phyloP scores from a whole-genome alignment of 257 asterid genomes.

The Anisodus tanguticus region DNA sequence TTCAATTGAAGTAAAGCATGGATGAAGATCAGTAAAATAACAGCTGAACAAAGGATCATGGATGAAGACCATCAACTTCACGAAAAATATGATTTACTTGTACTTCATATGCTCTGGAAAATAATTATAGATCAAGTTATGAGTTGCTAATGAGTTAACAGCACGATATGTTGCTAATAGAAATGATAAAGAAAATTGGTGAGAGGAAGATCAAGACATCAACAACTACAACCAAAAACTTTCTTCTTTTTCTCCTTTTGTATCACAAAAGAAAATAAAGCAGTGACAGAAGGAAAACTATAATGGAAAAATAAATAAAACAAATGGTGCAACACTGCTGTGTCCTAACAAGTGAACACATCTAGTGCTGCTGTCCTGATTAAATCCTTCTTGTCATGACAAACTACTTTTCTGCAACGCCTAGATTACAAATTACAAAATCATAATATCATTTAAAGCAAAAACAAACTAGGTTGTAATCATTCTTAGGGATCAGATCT shows the following conservation, averaged over 20 bases:
- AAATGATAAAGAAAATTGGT: background rate
- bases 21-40: too few species aligned
- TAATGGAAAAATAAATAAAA: background rate
- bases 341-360: conserved; percentile 20
- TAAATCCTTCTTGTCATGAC: conserved; percentile 6
- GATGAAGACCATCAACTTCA: background rate
- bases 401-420: conserved; percentile 24
- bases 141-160: background rate
- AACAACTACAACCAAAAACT: background rate
- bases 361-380: conserved; percentile 9
- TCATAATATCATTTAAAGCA: conserved; percentile 13
- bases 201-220: background rate
- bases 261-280: background rate
- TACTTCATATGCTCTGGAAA: background rate
- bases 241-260: background rate
- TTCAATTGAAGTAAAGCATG: background rate
- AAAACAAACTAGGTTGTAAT: conserved; percentile 7
- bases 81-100: too few species aligned
- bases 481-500: conserved; percentile 2
- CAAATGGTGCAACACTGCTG: conserved; percentile 18
- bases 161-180: background rate
- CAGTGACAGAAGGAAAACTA: background rate
- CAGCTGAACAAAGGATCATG: too few species aligned
- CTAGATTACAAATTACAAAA: conserved; percentile 25
- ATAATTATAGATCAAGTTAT: background rate